Percentiles rank a stretch among this genome's conserved stretches.
These are phyloP conservation scores for Pythium utonaiense DNA, from an alignment of 352 stramenopile genomes.

Conservation along the genomic window DNA sequence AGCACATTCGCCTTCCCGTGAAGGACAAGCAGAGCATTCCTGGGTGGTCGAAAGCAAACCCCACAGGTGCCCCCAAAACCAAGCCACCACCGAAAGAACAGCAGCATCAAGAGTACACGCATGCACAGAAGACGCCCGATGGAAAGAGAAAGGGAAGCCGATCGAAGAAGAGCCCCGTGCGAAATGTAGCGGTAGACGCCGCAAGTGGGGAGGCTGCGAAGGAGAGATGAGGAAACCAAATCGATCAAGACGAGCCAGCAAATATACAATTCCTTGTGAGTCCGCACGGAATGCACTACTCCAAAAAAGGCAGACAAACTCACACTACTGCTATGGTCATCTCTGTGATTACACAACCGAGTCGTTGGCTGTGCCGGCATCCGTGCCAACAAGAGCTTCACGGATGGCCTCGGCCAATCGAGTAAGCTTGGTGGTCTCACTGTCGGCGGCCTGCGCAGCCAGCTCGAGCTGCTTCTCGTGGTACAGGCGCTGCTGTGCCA, in stretches of 20 bases:
- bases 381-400: slow-evolving; percentile 39
- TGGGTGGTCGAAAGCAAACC: slow-evolving; percentile 48
- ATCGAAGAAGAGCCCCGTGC: slow-evolving; percentile 9
- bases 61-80: neutral
- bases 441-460: slow-evolving; percentile 40
- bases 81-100: neutral
- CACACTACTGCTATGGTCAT: neutral
- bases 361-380: slow-evolving; percentile 14
- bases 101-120: slow-evolving; percentile 5
- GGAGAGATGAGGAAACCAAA: neutral
- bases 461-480: slow-evolving; percentile 53
- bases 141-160: slow-evolving; percentile 11
- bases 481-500: slow-evolving; percentile 55
- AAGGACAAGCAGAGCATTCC: slow-evolving; percentile 80
- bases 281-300: neutral
- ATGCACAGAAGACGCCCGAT: slow-evolving; percentile 1
- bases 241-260: neutral
- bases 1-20: slow-evolving; percentile 63
- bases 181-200: slow-evolving; percentile 8
- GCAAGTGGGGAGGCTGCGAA: neutral
- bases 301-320: slow-evolving; percentile 1
- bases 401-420: slow-evolving; percentile 59
- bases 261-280: slow-evolving; percentile 1
- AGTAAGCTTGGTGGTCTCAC: slow-evolving; percentile 54
- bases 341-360: slow-evolving; percentile 18